Base-by-base conservation (phyloP, 352 stramenopile genomes). In the Globisporangium abappressorium region DNA sequence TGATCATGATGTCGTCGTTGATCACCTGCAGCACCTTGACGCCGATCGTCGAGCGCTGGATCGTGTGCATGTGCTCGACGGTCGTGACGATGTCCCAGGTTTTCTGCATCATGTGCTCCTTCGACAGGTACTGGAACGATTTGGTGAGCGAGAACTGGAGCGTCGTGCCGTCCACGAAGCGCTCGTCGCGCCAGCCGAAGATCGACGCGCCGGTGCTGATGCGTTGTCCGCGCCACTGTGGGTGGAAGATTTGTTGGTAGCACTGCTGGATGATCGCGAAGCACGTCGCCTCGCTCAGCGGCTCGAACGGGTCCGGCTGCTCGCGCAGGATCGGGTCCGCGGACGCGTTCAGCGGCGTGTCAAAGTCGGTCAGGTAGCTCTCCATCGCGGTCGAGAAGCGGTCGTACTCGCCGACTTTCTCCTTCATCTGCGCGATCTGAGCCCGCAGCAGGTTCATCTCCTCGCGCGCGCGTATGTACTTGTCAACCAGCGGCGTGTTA, bases 41-140 rank as follows among this genome's bases (percentile, higher is more conserved):
- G 28, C 77, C 73, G 33, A 85, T 74, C 7, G 77, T 85, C 38
- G 77, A 79, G 61, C 78, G 76, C 69, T 85, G 77, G 57, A 85
- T 81, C 58, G 77, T 85, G 58, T 74, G 73, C 77, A 80, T 85
- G 51, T 85, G 77, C 54, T 82, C 64, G 41, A 77, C 73, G 8
- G 71, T 82, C n/a, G 77, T 85, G 36, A 82, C 75, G 30, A 85
- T 85, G 33, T 79, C 74, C 77, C 77, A 85, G 53, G 77, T 82
- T 57, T 75, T 78, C 30, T 75, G 62, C 77, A 85, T 82, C 51
- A 85, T 74, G 51, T 69, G 67, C 43, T 76, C 74, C 24, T 57
- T 57, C 20, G 69, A 77, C 62, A 77, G 70, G 22, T 69, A 66
- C n/a, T 26, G 59, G 14, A 85, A 54, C 24, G 57, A 61, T 49